Evolutionary conservation across 495 filamentous ascomycete species (phyloP).

Genomic region (Bathelium albidoporum): DNA sequence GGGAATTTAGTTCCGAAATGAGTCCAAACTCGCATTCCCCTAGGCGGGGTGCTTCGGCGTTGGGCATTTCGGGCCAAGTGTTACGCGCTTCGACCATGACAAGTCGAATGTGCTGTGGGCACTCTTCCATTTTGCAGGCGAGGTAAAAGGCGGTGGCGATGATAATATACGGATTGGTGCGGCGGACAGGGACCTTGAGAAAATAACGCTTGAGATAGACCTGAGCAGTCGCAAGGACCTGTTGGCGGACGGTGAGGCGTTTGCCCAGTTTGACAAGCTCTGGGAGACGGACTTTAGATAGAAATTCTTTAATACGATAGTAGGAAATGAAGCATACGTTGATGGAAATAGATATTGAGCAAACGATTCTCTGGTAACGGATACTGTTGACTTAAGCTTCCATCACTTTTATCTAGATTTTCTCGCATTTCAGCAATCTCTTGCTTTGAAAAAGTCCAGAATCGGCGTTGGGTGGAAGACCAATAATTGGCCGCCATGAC

Average conservation of each 20-base stretch:
- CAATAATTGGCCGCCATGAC: slow-evolving; percentile 94
- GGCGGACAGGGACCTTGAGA: slow-evolving; percentile 77
- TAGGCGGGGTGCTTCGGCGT: slow-evolving; percentile 71
- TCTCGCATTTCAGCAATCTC: slow-evolving; percentile 63
- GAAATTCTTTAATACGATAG: neutral
- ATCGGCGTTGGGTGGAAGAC: slow-evolving; percentile 79
- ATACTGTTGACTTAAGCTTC: slow-evolving; percentile 50
- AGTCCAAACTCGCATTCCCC: slow-evolving; percentile 95
- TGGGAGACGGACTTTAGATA: slow-evolving; percentile 24
- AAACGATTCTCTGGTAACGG: slow-evolving; percentile 72
- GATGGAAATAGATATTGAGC: slow-evolving; percentile 85
- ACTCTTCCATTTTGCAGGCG: slow-evolving; percentile 98
- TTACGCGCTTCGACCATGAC: slow-evolving; percentile 76
- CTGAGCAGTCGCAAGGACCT: slow-evolving; percentile 89
- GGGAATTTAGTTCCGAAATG: slow-evolving; percentile 89
- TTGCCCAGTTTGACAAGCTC: slow-evolving; percentile 76
- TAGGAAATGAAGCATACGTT: slow-evolving; percentile 46
- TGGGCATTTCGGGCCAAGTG: slow-evolving; percentile 78
- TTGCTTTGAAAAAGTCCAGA: slow-evolving; percentile 83
- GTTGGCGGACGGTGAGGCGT: slow-evolving; percentile 68
- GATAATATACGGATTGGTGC: slow-evolving; percentile 88
- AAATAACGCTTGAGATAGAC: slow-evolving; percentile 93
- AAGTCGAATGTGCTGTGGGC: slow-evolving; percentile 87
- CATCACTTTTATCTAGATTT: slow-evolving; percentile 60
- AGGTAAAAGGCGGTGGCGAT: slow-evolving; percentile 86